Evolutionary conservation across 106 monocot genomes (phyloP).

Genomic region (Dactylorhiza incarnata): DNA sequence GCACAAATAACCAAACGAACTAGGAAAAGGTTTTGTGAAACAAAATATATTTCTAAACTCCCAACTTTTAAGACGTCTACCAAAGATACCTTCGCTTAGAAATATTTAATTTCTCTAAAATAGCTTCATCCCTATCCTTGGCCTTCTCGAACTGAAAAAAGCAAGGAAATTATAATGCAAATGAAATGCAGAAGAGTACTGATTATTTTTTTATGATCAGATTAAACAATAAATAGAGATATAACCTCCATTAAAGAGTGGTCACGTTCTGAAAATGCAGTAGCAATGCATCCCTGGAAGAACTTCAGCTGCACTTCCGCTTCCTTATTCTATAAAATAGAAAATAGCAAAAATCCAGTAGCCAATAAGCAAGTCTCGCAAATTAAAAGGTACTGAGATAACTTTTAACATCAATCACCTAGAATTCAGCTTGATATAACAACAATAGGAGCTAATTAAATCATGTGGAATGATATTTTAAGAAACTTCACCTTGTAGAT

Average conservation of each 20-base stretch:
- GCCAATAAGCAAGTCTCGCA: neutral
- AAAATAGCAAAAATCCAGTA: neutral
- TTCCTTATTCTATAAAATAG: slow-evolving; percentile 69
- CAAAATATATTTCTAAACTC: neutral
- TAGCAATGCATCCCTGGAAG: slow-evolving; percentile 81
- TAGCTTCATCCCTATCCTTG: slow-evolving; percentile 58
- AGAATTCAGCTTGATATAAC: too few species aligned
- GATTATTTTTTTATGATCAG: neutral
- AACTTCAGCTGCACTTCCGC: slow-evolving; percentile 88
- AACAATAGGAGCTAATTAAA: too few species aligned
- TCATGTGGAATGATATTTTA: too few species aligned
- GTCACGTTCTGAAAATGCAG: slow-evolving; percentile 90
- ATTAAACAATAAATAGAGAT: neutral
- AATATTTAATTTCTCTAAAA: slow-evolving; percentile 36
- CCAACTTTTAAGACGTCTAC: neutral
- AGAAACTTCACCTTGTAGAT: too few species aligned
- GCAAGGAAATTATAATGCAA: neutral
- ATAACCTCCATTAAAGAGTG: slow-evolving; percentile 80
- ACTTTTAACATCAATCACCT: too few species aligned
- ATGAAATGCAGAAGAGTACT: neutral
- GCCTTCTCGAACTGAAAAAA: slow-evolving; percentile 63
- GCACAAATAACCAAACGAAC: neutral
- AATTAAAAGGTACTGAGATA: too few species aligned
- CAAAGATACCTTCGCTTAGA: slow-evolving; percentile 38
- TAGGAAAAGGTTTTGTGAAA: neutral